Percentiles rank a stretch among this genome's conserved stretches.
These are phyloP conservation scores for Lyophyllum decastes DNA, from an alignment of 768 basidiomycete genomes.

Conservation along the genomic window DNA sequence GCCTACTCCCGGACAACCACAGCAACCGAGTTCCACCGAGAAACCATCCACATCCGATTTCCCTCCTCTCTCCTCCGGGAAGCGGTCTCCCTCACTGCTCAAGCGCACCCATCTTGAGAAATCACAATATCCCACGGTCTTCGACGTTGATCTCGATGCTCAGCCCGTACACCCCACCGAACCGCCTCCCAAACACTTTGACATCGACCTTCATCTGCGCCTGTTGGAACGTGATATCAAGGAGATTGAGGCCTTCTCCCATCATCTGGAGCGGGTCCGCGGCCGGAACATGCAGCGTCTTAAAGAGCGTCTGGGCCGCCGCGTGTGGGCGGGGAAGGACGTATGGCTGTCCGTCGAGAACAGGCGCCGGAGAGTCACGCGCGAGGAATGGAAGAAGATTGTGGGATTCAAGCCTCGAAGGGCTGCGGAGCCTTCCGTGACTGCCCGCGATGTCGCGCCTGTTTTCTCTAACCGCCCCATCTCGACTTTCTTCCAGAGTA, in stretches of 20 bases:
- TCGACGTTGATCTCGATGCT: conserved; percentile 40
- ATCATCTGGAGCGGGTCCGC: conserved; percentile 40
- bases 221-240: conserved; percentile 56
- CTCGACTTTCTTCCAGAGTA: conserved; percentile 15
- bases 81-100: conserved; percentile 4
- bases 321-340: conserved; percentile 64
- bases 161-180: conserved; percentile 17
- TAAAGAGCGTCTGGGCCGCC: conserved; percentile 80
- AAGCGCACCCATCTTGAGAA: conserved; percentile 9
- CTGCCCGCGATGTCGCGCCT: not conserved
- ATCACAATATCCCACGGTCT: conserved; percentile 17
- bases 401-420: conserved; percentile 47
- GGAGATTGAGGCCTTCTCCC: conserved; percentile 48
- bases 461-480: not conserved
- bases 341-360: conserved; percentile 46
- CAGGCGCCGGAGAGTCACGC: conserved; percentile 35
- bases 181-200: conserved; percentile 39
- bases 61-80: not conserved
- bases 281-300: conserved; percentile 57
- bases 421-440: conserved; percentile 4
- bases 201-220: conserved; percentile 55
- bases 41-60: conserved; percentile 2
- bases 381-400: conserved; percentile 47
- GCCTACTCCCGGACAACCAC: conserved; percentile 10
- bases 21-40: not conserved